Conservation (phyloP, 768 basidiomycete species). For the Baorangia bicolor region DNA sequence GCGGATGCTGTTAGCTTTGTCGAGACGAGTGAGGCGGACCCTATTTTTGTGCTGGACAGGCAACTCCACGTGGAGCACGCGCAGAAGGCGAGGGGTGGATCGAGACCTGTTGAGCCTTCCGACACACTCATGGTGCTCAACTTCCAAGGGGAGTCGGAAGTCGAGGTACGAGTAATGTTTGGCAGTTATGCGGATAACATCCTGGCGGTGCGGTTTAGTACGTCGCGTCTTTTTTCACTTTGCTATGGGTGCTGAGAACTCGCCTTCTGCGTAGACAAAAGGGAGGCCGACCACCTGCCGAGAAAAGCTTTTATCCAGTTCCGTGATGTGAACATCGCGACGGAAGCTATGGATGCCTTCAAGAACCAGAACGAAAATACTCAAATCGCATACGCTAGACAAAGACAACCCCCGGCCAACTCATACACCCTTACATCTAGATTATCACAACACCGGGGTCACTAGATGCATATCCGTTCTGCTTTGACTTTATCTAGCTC, state of each 20-base stretch:
- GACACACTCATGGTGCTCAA: conserved; percentile 32
- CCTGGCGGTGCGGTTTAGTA: conserved; percentile 32
- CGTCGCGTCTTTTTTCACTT: conserved; percentile 5
- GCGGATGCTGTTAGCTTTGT: conserved; percentile 39
- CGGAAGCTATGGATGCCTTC: conserved; percentile 45
- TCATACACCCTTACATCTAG: conserved; percentile 19
- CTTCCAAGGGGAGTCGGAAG: conserved; percentile 26
- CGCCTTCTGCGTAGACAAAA: conserved; percentile 33
- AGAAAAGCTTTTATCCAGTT: conserved; percentile 57
- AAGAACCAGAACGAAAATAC: conserved; percentile 19
- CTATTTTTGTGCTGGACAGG: conserved; percentile 49
- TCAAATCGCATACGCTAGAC: conserved; percentile 19
- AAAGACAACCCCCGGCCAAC: conserved; percentile 4
- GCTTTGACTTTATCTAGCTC: not conserved
- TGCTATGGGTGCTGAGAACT: not conserved
- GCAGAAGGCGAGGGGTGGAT: not conserved
- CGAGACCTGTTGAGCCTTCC: conserved; percentile 19
- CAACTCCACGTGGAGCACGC: conserved; percentile 45
- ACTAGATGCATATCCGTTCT: not conserved
- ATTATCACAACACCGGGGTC: conserved; percentile 10
- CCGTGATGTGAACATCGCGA: conserved; percentile 42
- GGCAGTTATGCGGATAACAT: conserved; percentile 13
- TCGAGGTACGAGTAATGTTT: conserved; percentile 28
- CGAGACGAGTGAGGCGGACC: conserved; percentile 40
- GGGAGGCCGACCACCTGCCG: conserved; percentile 29